Percentiles rank a stretch among this genome's conserved stretches.
Conservation (phyloP, 352 stramenopile genomes). For the Globisporangium sylvaticum region DNA sequence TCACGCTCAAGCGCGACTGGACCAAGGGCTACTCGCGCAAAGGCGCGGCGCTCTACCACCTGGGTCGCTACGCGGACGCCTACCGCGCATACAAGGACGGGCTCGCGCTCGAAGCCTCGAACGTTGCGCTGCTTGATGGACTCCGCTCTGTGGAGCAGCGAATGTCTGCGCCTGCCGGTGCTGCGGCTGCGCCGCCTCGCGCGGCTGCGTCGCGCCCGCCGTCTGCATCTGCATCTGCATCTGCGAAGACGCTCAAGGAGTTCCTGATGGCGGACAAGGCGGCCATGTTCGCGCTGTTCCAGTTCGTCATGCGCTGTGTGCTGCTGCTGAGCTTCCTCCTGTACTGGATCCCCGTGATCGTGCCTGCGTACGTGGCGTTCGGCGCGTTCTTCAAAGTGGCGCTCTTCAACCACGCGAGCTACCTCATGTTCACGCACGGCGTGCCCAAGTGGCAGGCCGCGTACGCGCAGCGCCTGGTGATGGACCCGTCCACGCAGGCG, state of each 20-base stretch:
- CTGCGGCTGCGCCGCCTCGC: neutral
- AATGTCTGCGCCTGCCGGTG: slow-evolving; percentile 26
- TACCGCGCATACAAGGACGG: slow-evolving; percentile 80
- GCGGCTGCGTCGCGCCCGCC: slow-evolving; percentile 15
- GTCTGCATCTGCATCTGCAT: slow-evolving; percentile 12
- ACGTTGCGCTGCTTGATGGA: slow-evolving; percentile 67
- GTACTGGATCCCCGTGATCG: slow-evolving; percentile 62
- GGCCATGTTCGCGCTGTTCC: slow-evolving; percentile 66
- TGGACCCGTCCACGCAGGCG: slow-evolving; percentile 78
- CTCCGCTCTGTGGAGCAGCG: slow-evolving; percentile 56
- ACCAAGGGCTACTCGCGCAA: slow-evolving; percentile 86
- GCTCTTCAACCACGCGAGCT: slow-evolving; percentile 74
- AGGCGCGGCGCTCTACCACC: slow-evolving; percentile 65
- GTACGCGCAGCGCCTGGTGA: slow-evolving; percentile 79
- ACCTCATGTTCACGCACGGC: slow-evolving; percentile 79
- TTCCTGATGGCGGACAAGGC: slow-evolving; percentile 55
- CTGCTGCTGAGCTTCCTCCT: slow-evolving; percentile 65
- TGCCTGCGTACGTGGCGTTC: slow-evolving; percentile 49
- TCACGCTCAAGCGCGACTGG: slow-evolving; percentile 73
- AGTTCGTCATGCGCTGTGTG: slow-evolving; percentile 62
- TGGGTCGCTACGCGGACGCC: slow-evolving; percentile 64
- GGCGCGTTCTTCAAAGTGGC: slow-evolving; percentile 78
- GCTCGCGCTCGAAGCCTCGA: slow-evolving; percentile 51
- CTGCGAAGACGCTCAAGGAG: slow-evolving; percentile 43
- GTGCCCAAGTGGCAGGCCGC: slow-evolving; percentile 56